Conservation (phyloP, 345 rosid genomes). For the Clarkia xantiana region DNA sequence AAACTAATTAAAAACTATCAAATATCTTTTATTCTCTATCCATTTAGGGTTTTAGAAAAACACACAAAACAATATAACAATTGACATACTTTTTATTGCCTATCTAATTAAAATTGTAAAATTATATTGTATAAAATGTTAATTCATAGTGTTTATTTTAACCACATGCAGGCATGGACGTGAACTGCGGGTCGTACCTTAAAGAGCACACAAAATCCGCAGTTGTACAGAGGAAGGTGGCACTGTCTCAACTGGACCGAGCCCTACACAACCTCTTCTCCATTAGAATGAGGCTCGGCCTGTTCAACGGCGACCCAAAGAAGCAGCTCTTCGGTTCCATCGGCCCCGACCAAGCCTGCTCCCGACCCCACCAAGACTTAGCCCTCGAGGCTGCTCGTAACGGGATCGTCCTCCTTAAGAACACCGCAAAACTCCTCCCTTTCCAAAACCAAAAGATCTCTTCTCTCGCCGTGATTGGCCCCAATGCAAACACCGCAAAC, state of each 20-base stretch:
- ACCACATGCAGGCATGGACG: slow-evolving; percentile 65
- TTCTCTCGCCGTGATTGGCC: slow-evolving; percentile 73
- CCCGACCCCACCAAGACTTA: slow-evolving; percentile 49
- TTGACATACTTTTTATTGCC: too few relatives aligned
- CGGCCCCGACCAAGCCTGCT: slow-evolving; percentile 49
- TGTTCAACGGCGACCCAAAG: slow-evolving; percentile 58
- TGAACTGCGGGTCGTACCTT: slow-evolving; percentile 68
- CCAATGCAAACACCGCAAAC: slow-evolving; percentile 43
- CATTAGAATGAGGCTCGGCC: slow-evolving; percentile 77
- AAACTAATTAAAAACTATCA: too few relatives aligned
- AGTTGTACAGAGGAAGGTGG: slow-evolving; percentile 43
- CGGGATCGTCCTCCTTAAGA: slow-evolving; percentile 84
- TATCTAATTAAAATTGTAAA: too few relatives aligned
- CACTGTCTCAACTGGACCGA: slow-evolving; percentile 40
- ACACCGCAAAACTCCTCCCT: slow-evolving; percentile 44
- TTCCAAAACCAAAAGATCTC: slow-evolving; percentile 25
- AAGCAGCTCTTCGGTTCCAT: slow-evolving; percentile 48
- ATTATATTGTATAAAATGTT: too few relatives aligned
- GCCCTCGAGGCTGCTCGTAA: slow-evolving; percentile 82
- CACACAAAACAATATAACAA: too few relatives aligned
- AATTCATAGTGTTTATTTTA: too few relatives aligned
- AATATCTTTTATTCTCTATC: too few relatives aligned
- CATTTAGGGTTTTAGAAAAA: too few relatives aligned
- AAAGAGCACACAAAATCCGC: slow-evolving; percentile 54
- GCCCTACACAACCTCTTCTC: slow-evolving; percentile 72